Evolutionary conservation across 257 asterid genomes (phyloP), one percentile per base, ranked within the genome.

Genomic region (Lycium ferocissimum): DNA sequence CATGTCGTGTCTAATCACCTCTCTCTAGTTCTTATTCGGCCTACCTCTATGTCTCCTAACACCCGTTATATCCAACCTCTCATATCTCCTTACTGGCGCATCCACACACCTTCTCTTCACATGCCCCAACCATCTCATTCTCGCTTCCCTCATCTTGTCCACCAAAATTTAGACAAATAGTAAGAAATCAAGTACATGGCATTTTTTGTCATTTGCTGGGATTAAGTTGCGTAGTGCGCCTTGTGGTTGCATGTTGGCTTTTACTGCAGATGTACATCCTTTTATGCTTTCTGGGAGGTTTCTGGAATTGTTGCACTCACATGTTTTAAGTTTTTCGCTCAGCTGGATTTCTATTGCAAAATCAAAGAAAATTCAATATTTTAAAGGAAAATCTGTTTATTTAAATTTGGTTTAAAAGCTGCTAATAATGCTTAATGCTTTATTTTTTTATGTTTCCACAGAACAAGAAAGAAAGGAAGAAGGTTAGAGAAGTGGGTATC

Each of bases 401-500:
- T 70, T 70, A 17, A 40, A 70, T 70, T 38, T 70, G 79, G 26
- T 70, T 70, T 70, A 9, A 70, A 38, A 17, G 79, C 33, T 70
- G 79, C 17, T 70, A 70, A 38, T 38, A 40, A 38, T 70, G 33
- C 79, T 38, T 38, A 51, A 40, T 70, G 49, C 79, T 70, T 17
- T 70, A 54, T 70, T 13, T 70, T 67, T 38, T n/a, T 61, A 17
- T 70, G 54, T 54, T 70, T 70, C 76, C 79, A 40, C 54, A 70
- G 79, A 70, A 95, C 88, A 95, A 95, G 90, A 94, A 95, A 91
- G 98, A 95, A 89, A 80, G 98, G 89, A 95, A 95, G 93, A 95
- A 94, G 91, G 98, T 95, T 88, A 92, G 98, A 87, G 98, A 95
- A 85, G 98, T 95, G 80, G 98, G 98, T 35, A 93, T 95, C 82